Evolutionary conservation across 257 asterid species (phyloP).

Genomic region (Mitragyna speciosa): DNA sequence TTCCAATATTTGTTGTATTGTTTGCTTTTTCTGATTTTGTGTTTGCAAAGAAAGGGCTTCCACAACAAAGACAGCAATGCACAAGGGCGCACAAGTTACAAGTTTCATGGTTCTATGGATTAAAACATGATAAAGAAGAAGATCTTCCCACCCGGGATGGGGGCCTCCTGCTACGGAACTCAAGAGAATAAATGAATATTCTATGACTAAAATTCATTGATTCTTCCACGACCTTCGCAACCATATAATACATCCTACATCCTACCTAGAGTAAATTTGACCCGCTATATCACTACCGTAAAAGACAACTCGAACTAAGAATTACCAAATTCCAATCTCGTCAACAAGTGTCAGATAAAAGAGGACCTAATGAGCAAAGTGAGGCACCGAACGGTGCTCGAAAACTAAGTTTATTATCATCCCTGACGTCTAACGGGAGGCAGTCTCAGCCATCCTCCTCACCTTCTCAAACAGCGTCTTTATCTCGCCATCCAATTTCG

Average conservation of each 20-base stretch:
- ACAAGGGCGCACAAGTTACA: too few species aligned
- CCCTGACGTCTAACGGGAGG: slow-evolving; percentile 8
- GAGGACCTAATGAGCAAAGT: background rate
- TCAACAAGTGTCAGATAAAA: background rate
- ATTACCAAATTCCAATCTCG: background rate
- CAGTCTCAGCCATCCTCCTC: slow-evolving; percentile 16
- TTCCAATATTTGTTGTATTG: background rate
- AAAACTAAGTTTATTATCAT: background rate
- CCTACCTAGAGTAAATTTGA: background rate
- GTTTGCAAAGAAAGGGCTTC: background rate
- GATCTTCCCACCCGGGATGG: background rate
- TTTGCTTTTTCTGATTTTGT: background rate
- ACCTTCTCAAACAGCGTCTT: slow-evolving; percentile 40
- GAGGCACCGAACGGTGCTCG: background rate
- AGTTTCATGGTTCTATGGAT: background rate
- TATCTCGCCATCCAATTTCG: slow-evolving; percentile 37
- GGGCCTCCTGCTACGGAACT: background rate
- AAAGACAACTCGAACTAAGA: background rate
- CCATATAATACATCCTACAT: background rate
- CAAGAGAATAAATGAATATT: background rate
- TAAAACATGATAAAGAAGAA: background rate
- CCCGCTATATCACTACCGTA: background rate
- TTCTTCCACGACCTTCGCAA: background rate
- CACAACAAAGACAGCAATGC: background rate
- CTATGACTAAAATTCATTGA: background rate